Evolutionary conservation across 257 asterid genomes (phyloP), one percentile per base, ranked within the genome.

Genomic region (Echites panduratus): DNA sequence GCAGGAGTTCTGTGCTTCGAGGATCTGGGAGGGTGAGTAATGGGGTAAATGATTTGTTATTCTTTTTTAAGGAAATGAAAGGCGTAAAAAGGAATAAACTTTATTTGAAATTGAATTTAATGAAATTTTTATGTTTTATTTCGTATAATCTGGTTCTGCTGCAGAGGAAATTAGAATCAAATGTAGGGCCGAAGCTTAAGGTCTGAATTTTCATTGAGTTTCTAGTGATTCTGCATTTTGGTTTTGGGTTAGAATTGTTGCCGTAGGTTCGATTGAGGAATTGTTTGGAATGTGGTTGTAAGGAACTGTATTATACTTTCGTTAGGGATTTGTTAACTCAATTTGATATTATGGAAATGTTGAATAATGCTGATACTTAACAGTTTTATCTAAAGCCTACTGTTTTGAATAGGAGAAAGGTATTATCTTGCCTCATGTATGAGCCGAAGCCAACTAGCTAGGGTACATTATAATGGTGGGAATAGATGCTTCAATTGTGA

Each of bases 1-100:
- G 84, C 59, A 81, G 79, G 78, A 80, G 81, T 82, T 84, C 95
- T 68, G 89, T 71, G 40, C 80, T 86, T 0, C 94, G 89, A 17
- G 77, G 82, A 14, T 82, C 92, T 2, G 75, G 70, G 68, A 82
- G 79, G 85, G 95, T 91, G 78, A 58, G 67, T 32, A 16, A 17
- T 24, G 10, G 41, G 53, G 14, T n/a, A 17, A 20, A 29, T 38
- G 7, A 13, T 50, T 9, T 27, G 7, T 7, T 0, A 26, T 32
- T 50, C 12, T 22, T 64, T 32, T 49, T 47, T 2, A 27, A 19
- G 17, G 3, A n/a, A 4, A 12, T 12, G 17, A 49, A 10, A 13
- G 16, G 54, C 0, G 20, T 12, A 17, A 4, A 50, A 16, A 45
- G 9, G 11, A 8, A 10, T 47, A 3, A 68, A 29, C 27, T 44